These are phyloP conservation scores for Vachellia pachyceras DNA, from an alignment of 306 rosid genomes.

Conservation along the genomic window DNA sequence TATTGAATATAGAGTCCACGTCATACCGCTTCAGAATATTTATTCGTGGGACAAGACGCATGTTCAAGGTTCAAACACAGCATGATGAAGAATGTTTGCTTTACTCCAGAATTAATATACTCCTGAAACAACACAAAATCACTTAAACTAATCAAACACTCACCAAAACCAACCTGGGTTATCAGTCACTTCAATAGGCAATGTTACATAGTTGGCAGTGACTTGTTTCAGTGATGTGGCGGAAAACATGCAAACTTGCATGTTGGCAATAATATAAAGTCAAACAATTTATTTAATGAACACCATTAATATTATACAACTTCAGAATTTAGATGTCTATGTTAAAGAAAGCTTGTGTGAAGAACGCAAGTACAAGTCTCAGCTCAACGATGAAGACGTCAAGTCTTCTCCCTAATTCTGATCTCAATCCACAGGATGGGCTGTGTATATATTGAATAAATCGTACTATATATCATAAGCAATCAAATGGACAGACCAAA, in stretches of 20 bases:
- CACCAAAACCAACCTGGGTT: not conserved
- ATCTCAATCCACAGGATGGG: constrained; percentile 46
- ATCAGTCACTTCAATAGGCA: no score
- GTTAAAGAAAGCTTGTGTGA: constrained; percentile 5
- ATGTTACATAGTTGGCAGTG: not conserved
- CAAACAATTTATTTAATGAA: not conserved
- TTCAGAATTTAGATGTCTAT: not conserved
- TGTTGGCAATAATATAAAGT: not conserved
- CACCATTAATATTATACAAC: not conserved
- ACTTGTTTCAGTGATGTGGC: not conserved
- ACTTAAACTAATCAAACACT: no score
- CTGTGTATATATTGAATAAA: constrained; percentile 30
- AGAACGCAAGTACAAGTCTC: constrained; percentile 35
- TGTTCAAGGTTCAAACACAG: no score
- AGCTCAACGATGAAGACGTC: constrained; percentile 33
- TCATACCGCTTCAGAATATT: no score
- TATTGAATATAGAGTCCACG: no score
- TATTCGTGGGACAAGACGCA: no score
- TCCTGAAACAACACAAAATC: no score
- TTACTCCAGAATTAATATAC: no score
- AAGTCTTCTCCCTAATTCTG: constrained; percentile 50
- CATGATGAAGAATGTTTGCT: no score
- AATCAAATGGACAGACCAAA: constrained; percentile 20
- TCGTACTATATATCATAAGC: constrained; percentile 42
- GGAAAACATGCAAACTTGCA: not conserved